A percentile compares a stretch with the other conserved stretches of the same genome.
Evolutionary conservation across 2,329 filamentous ascomycete genomes (phyloP).

Genomic region (Amauroascus verrucosus): DNA sequence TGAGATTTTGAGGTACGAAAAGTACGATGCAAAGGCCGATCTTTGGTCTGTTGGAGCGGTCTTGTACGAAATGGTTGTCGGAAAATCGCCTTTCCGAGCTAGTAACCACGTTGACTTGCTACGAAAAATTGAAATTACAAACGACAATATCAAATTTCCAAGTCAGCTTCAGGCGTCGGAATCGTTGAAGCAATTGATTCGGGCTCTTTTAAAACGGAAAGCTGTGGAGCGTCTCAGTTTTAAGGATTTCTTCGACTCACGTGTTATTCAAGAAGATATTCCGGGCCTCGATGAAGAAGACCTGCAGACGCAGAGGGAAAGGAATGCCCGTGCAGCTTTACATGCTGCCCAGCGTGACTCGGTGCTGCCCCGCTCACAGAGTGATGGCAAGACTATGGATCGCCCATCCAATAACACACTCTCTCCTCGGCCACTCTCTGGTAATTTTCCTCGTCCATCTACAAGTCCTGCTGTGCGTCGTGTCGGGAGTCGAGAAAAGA

Average conservation of each 20-base stretch:
- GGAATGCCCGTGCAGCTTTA: background rate
- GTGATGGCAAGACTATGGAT: background rate
- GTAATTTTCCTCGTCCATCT: constrained; percentile 22
- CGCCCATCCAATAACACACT: background rate
- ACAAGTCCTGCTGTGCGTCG: constrained; percentile 24
- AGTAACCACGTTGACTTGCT: constrained; percentile 90
- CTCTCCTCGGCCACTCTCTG: constrained; percentile 22
- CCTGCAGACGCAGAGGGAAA: constrained; percentile 15
- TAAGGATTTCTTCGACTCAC: constrained; percentile 69
- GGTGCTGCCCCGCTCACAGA: background rate
- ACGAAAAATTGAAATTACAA: constrained; percentile 78
- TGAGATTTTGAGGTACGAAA: constrained; percentile 92
- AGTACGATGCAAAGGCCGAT: constrained; percentile 94
- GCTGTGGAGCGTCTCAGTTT: constrained; percentile 80
- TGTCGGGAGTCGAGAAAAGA: constrained; percentile 27
- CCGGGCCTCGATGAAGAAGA: constrained; percentile 75
- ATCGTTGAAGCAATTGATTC: constrained; percentile 71
- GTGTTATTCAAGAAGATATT: constrained; percentile 63
- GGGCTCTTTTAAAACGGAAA: constrained; percentile 70
- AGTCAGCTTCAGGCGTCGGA: constrained; percentile 60
- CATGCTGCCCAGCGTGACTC: background rate
- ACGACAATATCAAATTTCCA: constrained; percentile 76
- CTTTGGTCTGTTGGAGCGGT: constrained; percentile 97
- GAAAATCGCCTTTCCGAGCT: constrained; percentile 81
- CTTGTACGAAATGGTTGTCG: constrained; percentile 87